Evolutionary conservation across 2,329 filamentous ascomycete species (phyloP), one percentile per base, ranked within the genome.

Genomic region (Fusarium sarcochroum): DNA sequence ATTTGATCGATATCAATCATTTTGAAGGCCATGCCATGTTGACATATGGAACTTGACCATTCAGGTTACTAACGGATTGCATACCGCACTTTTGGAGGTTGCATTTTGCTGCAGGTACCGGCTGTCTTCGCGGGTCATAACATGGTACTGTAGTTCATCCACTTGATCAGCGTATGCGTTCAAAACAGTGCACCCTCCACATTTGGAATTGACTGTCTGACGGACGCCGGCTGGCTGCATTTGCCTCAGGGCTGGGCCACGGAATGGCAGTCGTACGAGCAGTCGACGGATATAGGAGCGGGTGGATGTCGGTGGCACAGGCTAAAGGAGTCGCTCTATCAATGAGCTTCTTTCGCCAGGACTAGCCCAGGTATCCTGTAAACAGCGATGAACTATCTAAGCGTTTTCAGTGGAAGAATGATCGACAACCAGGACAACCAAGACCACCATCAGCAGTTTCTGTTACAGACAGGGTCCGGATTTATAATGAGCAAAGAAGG

Each of bases 81-180:
- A 55, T 66, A 35, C 53, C 40, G 57, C 41, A 45, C 47, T 49
- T 61, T 46, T 38, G 25, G 49, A 71, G 66, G 63, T 65, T 62
- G 58, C 67, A 61, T 65, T 58, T 54, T 66, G 63, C 68, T 73
- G 70, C 70, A 73, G 70, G 70, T 66, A 73, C 70, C 70, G 46
- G 42, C 45, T 23, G 40, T 47, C 6, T 40, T 38, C 38, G 35
- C 17, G 15, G 30, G n/a, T 23, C 38, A 50, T 42, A 18, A 40
- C 18, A 11, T 11, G 27, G 27, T 40, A 50, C 38, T 41, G 27
- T 40, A 50, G 46, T 41, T 30, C 52, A 45, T 37, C 27, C 32
- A 50, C 50, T 55, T 62, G 57, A 21, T 27, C 42, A 57, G 53
- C 14, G 47, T 57, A 15, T 37, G 38, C 23, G 18, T 48, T 37